phyloP scores from a whole-genome alignment of 805 yeast species.

The Clavispora asparagi region DNA sequence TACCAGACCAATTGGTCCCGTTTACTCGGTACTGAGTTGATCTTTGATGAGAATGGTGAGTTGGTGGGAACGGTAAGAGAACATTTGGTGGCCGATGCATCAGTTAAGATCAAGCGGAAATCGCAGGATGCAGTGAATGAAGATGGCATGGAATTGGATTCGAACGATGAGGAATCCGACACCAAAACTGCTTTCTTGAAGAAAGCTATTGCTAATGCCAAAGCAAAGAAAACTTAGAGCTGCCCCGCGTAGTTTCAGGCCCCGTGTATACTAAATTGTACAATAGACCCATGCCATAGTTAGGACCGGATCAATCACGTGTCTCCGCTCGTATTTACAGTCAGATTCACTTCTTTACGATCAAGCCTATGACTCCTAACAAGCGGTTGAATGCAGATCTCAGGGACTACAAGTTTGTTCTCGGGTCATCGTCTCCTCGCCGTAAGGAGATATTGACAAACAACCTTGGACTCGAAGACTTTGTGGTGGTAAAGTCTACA shows the following conservation, averaged over 20 bases:
- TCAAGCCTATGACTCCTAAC: neutral
- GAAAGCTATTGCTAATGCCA: constrained; percentile 16
- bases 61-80: constrained; percentile 35
- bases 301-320: neutral
- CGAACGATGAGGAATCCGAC: constrained; percentile 10
- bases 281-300: neutral
- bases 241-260: neutral
- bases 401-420: constrained; percentile 34
- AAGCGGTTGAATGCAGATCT: neutral
- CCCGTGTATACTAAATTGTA: neutral
- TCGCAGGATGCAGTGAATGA: constrained; percentile 12
- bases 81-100: constrained; percentile 29
- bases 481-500: constrained; percentile 51
- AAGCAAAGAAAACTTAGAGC: neutral
- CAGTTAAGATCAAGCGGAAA: constrained; percentile 18
- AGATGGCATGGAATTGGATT: constrained; percentile 14
- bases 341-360: neutral
- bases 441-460: constrained; percentile 60
- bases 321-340: neutral
- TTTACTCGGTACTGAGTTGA: constrained; percentile 68
- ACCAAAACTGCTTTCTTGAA: constrained; percentile 17
- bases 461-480: constrained; percentile 45
- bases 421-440: constrained; percentile 85
- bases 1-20: constrained; percentile 75
- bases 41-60: constrained; percentile 41